Percentiles rank a stretch among this genome's conserved stretches.
Evolutionary conservation across 805 yeast species (phyloP).

Genomic region (Saturnispora saitoi): DNA sequence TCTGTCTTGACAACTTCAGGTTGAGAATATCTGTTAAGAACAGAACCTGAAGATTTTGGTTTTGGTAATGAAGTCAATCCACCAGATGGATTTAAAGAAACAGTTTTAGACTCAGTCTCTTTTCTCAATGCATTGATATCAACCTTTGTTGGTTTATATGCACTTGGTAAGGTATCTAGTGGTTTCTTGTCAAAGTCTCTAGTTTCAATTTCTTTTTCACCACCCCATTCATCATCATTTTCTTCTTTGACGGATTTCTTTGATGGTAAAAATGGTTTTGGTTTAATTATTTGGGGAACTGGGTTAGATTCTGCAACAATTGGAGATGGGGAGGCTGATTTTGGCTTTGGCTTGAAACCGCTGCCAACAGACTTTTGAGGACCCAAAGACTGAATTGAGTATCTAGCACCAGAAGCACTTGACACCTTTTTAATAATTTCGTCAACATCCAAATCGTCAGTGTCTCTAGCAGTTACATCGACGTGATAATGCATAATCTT

Average conservation of each 20-base stretch:
- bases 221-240: conserved; percentile 61
- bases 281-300: conserved; percentile 14
- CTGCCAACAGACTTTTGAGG: conserved; percentile 16
- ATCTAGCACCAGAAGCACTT: conserved; percentile 94
- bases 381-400: conserved; percentile 48
- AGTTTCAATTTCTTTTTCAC: conserved; percentile 48
- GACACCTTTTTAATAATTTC: conserved; percentile 70
- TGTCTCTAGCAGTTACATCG: conserved; percentile 92
- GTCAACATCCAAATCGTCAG: conserved; percentile 75
- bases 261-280: conserved; percentile 9
- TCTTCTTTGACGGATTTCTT: conserved; percentile 7
- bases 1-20: conserved; percentile 25
- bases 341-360: conserved; percentile 25
- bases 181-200: conserved; percentile 45
- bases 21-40: conserved; percentile 40
- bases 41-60: conserved; percentile 44
- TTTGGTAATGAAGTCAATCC: conserved; percentile 57
- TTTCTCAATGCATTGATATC: conserved; percentile 47
- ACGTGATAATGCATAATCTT: conserved; percentile 82
- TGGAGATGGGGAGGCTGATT: conserved; percentile 18
- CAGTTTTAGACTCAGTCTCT: conserved; percentile 38
- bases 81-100: conserved; percentile 33
- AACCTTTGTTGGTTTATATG: conserved; percentile 61
- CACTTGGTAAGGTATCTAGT: conserved; percentile 44
- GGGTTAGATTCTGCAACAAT: conserved; percentile 20